phyloP scores from a whole-genome alignment of 2,329 filamentous ascomycete species.

The Domatiomyces catenatus region DNA sequence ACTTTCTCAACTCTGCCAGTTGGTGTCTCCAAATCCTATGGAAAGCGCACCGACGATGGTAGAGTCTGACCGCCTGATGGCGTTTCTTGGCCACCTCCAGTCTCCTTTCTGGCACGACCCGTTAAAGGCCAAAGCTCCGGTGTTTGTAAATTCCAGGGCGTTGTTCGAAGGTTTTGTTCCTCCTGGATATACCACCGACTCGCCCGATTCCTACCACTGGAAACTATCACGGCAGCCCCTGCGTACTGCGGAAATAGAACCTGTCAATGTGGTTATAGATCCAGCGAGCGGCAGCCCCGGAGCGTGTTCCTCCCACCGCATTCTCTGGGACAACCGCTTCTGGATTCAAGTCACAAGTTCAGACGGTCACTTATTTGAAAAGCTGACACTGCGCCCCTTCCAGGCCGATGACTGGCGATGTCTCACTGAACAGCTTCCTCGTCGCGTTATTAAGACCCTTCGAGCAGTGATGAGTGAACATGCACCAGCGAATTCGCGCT shows the following conservation, averaged over 20 bases:
- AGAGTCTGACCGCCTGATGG: not conserved
- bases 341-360: slow-evolving; percentile 9
- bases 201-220: not conserved
- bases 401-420: slow-evolving; percentile 3
- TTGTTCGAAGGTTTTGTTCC: not conserved
- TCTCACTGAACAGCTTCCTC: slow-evolving; percentile 1
- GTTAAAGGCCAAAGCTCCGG: not conserved
- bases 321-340: slow-evolving; percentile 13
- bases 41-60: not conserved
- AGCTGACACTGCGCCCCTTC: slow-evolving; percentile 8
- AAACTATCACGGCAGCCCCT: slow-evolving; percentile 9
- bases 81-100: slow-evolving; percentile 5
- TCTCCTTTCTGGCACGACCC: slow-evolving; percentile 3
- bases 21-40: not conserved
- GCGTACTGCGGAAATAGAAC: slow-evolving; percentile 5
- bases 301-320: not conserved
- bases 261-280: slow-evolving; percentile 1
- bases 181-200: slow-evolving; percentile 1
- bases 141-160: not conserved
- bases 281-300: not conserved
- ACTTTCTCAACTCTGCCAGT: slow-evolving; percentile 7
- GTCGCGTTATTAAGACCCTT: slow-evolving; percentile 1
- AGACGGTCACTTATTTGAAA: slow-evolving; percentile 1
- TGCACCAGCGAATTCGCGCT: slow-evolving; percentile 12
- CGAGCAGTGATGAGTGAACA: slow-evolving; percentile 4